Conservation (phyloP, 2,329 filamentous ascomycete genomes). For the Aspergillus hortae region DNA sequence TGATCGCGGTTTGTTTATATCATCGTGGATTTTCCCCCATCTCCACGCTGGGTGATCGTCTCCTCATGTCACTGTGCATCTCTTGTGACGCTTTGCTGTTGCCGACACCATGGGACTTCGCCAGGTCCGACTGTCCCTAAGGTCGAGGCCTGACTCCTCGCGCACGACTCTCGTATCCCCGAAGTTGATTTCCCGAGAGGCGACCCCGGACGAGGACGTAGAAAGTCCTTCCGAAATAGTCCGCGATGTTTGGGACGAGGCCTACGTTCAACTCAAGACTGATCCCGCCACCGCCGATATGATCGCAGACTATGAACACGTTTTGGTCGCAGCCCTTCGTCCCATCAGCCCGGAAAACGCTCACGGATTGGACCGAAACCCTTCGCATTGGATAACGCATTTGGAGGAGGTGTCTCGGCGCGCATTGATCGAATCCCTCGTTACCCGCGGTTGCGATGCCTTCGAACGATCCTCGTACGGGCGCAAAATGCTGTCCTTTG, state of each 20-base stretch:
- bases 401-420: background rate
- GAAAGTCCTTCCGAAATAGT: background rate
- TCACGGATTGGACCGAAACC: slow-evolving; percentile 1
- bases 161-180: background rate
- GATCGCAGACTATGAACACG: background rate
- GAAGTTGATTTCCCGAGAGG: background rate
- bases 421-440: background rate
- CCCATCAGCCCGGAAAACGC: slow-evolving; percentile 1
- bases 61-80: background rate
- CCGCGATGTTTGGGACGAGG: background rate
- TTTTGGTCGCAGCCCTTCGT: background rate
- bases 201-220: background rate
- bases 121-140: background rate
- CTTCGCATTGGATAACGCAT: background rate
- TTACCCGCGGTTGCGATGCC: background rate
- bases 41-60: background rate
- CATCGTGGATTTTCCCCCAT: background rate
- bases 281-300: background rate
- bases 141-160: background rate
- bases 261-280: background rate
- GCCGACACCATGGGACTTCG: background rate
- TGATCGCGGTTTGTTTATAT: background rate
- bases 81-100: background rate
- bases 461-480: slow-evolving; percentile 1
- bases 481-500: slow-evolving; percentile 1